A percentile compares a stretch with the other conserved stretches of the same genome.
phyloP scores from a whole-genome alignment of 2,329 filamentous ascomycete species.

The Colletotrichum acutatum region DNA sequence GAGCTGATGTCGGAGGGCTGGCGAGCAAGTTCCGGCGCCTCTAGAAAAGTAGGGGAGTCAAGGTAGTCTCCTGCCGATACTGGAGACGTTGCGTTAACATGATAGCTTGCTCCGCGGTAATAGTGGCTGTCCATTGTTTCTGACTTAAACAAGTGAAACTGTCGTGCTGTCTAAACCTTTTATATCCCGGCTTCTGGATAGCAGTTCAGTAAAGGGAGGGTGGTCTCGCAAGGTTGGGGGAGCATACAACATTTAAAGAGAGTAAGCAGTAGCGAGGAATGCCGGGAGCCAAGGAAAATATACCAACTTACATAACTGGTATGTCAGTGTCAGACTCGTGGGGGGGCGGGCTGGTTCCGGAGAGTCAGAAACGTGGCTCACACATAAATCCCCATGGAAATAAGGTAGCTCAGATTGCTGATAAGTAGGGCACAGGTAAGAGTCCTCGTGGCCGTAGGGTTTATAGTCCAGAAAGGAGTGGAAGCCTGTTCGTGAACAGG shows the following conservation, averaged over 20 bases:
- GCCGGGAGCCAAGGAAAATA: constrained; percentile 7
- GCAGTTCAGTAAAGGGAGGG: constrained; percentile 33
- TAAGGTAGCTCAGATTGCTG: neutral
- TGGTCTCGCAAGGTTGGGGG: constrained; percentile 5
- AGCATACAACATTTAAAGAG: neutral
- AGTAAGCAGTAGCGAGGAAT: constrained; percentile 2
- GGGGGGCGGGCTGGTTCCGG: neutral
- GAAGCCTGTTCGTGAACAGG: neutral
- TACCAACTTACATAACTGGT: constrained; percentile 25
- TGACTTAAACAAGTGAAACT: neutral
- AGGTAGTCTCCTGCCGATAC: constrained; percentile 30
- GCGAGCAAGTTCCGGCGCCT: constrained; percentile 28
- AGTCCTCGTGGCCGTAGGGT: neutral
- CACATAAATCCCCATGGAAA: neutral
- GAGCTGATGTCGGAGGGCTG: constrained; percentile 33
- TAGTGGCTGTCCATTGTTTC: constrained; percentile 31
- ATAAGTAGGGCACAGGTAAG: neutral
- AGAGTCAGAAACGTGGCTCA: constrained; percentile 16
- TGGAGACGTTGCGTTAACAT: constrained; percentile 34
- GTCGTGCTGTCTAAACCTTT: constrained; percentile 30
- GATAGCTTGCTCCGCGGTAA: constrained; percentile 18
- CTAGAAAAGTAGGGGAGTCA: constrained; percentile 28
- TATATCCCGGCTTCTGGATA: constrained; percentile 30
- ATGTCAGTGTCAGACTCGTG: neutral
- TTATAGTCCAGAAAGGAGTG: constrained; percentile 15